Base-by-base conservation (phyloP, 768 basidiomycete genomes). In the Sarcodon aspratus region DNA sequence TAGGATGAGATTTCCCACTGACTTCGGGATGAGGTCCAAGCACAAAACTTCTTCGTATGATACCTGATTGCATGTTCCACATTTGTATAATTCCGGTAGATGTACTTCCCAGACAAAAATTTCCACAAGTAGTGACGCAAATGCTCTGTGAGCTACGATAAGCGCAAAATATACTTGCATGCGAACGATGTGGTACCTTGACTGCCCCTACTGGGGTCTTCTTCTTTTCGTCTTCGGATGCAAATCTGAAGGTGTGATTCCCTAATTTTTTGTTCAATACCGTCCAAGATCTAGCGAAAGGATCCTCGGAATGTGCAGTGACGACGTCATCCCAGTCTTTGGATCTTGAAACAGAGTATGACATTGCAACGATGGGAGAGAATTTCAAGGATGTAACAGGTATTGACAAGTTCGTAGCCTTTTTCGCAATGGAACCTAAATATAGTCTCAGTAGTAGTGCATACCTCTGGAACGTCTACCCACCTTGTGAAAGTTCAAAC, bases 301-400 rank as follows among this genome's bases (percentile, higher is more conserved):
- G 72, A 56, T 95, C 93, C 44, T 91, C 89, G 1, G 76, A 69
- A 61, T 97, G 94, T 0, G 80, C 79, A n/a, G 94, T 93, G 6
- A 99, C 63, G 40, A 98, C 83, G 58, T 98, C 93, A 59, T 98
- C 95, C 96, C 96, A 99, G 54, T 99, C 94, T 62, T 92, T 95
- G 8, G 87, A 74, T 27, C 93, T 77, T 1, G 83, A 72, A 1
- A 80, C 73, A 1, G 91, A 92, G 62, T 80, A 85, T 0, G 91
- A 79, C 7, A 98, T 69, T 7, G 85, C 71, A 1, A 79, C 81
- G 33, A 96, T 73, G 0, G 89, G 73, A 11, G 91, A 81, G 45
- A 91, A 84, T 64, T 97, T 96, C 47, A 97, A 74, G 0, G 82
- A 82, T 2, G 82, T 74, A 7, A 92, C 66, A 3, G 90, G 82